phyloP scores from a whole-genome alignment of 495 filamentous ascomycete genomes.

The Neurospora sp. region DNA sequence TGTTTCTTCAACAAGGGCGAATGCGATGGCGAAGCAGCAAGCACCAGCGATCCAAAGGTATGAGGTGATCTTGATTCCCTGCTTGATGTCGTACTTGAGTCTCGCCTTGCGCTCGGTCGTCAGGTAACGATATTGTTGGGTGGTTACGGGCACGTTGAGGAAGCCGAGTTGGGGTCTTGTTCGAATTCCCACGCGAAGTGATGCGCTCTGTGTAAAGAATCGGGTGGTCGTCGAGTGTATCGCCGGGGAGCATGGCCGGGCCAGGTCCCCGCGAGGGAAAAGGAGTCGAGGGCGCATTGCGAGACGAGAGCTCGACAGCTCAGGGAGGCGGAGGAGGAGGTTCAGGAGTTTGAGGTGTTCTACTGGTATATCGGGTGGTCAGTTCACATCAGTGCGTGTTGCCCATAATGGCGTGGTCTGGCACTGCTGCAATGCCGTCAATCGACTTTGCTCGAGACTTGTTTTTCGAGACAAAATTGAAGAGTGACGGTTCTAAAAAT shows the following conservation, averaged over 20 bases:
- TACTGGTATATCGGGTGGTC: neutral
- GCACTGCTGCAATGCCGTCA: neutral
- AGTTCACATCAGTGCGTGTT: neutral
- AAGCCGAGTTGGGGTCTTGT: conserved; percentile 72
- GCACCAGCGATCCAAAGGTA: conserved; percentile 46
- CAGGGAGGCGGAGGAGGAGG: neutral
- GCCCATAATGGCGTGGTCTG: neutral
- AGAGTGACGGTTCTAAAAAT: neutral
- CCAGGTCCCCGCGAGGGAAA: conserved; percentile 11
- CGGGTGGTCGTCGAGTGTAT: conserved; percentile 4
- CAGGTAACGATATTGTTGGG: conserved; percentile 48
- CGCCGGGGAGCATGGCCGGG: neutral
- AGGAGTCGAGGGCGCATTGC: conserved; percentile 18
- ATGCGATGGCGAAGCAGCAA: conserved; percentile 41
- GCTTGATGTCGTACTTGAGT: conserved; percentile 52
- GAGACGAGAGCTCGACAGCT: neutral
- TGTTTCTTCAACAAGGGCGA: conserved; percentile 54
- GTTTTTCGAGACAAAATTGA: neutral
- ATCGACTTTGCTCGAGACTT: neutral
- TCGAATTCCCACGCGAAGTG: conserved; percentile 8
- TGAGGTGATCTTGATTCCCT: conserved; percentile 47
- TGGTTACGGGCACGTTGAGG: conserved; percentile 40
- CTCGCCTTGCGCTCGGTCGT: conserved; percentile 65
- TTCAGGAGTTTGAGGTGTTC: neutral
- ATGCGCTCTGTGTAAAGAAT: conserved; percentile 17